Conservation (phyloP, 108 stramenopile genomes). For the Nitzschia putrida region DNA sequence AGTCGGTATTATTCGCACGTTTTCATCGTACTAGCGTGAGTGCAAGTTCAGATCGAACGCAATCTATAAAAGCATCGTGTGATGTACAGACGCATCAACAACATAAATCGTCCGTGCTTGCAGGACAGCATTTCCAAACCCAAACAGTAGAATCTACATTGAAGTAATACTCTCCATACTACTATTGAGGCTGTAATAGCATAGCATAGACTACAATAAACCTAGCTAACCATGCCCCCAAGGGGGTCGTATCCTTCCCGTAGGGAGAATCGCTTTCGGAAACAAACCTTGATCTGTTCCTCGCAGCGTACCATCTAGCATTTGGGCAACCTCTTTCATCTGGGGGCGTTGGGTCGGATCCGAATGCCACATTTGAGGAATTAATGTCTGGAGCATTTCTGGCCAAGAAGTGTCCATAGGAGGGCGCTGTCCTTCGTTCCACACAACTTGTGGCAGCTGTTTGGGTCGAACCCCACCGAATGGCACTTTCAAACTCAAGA, state of each 20-base stretch:
- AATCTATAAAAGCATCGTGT: too few relatives aligned
- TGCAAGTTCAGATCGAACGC: too few relatives aligned
- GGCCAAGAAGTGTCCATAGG: constrained; percentile 19
- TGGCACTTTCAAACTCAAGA: constrained; percentile 28
- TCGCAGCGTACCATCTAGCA: constrained; percentile 17
- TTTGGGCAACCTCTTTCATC: constrained; percentile 1
- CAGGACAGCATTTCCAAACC: too few relatives aligned
- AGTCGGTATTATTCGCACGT: too few relatives aligned
- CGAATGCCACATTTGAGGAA: constrained; percentile 16
- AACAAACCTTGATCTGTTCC: constrained; percentile 21
- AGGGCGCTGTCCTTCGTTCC: constrained; percentile 7
- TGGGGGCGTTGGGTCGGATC: constrained; percentile 12
- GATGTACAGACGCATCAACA: too few relatives aligned
- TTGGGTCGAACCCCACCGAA: constrained; percentile 16
- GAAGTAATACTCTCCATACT: too few relatives aligned
- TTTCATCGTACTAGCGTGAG: too few relatives aligned
- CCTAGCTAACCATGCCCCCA: too few relatives aligned
- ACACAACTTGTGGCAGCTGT: constrained; percentile 9
- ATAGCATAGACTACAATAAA: too few relatives aligned
- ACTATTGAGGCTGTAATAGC: too few relatives aligned
- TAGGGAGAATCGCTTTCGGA: constrained; percentile 1
- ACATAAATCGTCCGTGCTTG: too few relatives aligned
- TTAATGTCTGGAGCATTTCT: not conserved
- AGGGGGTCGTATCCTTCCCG: not conserved
- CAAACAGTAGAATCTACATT: too few relatives aligned